Evolutionary conservation across 2,329 filamentous ascomycete genomes (phyloP), one percentile per base, ranked within the genome.

Genomic region (Diaporthe ampelina): DNA sequence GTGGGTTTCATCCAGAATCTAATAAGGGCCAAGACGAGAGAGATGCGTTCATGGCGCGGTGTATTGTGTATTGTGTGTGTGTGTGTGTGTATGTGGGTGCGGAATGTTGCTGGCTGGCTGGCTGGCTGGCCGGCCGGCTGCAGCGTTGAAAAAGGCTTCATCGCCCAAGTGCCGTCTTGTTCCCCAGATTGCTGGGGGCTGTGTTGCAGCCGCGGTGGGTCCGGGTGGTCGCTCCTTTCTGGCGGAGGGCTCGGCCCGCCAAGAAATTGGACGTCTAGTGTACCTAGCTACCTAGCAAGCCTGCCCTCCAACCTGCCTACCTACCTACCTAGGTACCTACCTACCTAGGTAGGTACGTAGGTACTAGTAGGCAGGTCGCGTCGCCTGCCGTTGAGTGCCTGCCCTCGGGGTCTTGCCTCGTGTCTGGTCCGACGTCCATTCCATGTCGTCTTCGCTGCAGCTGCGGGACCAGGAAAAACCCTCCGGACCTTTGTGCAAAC

Each of bases 241-340:
- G 59, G 59, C 59, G 40, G 59, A 48, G 59, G 59, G 40, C 59
- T 63, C 59, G 59, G 59, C 59, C 61, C 43, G 61, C 61, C 61
- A 65, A 65, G 61, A 43, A 43, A 43, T 7, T 50, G 61, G 61
- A 65, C 61, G 43, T 35, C 59, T 29, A 2, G 29, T 29, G 29
- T 29, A 29, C 26, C 40, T 29, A 11, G 17, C 26, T 19, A n/a
- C n/a, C n/a, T n/a, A n/a, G n/a, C n/a, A n/a, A n/a, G n/a, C n/a
- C n/a, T n/a, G n/a, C n/a, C n/a, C n/a, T n/a, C n/a, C n/a, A 9
- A 3, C 8, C 45, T 37, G 35, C 35, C 35, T 37, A 11, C 35
- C 35, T 11, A 11, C 35, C 35, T 37, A 11, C 35, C 35, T 29
- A 29, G 29, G 29, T 37, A 11, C 35, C 35, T 11, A 11, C 35